Evolutionary conservation across 2,329 filamentous ascomycete genomes (phyloP), one percentile per base, ranked within the genome.

Genomic region (Aureobasidium sp.): DNA sequence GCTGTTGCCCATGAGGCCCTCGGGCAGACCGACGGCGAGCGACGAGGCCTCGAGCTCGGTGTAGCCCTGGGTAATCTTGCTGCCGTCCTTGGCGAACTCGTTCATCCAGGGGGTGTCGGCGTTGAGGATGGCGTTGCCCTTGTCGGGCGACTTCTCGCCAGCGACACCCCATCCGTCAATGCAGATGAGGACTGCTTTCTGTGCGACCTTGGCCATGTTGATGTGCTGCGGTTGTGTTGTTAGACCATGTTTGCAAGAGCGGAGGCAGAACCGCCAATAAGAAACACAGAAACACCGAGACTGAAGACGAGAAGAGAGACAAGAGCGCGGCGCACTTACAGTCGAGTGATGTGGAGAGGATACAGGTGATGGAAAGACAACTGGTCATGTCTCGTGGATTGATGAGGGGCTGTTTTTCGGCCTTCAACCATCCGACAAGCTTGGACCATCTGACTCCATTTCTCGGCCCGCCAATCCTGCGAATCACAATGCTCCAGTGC

Each of bases 101-200:
- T 97, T 93, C 94, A 99, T 99, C 74, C 88, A 85, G 50, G 94
- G 94, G 62, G 94, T 97, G 67, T 96, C 83, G 69, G 93, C 94
- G 66, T 90, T 90, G 69, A 92, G 87, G 75, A 99, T 97, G 73
- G 94, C 94, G 80, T 99, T 93, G 76, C 94, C 93, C 77, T 96
- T 77, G 71, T 90, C 89, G 70, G 89, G 89, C 62, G 91, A 95
- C 63, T 86, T 79, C 68, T 88, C 87, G 66, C 85, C 85, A 70
- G 92, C 85, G 71, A 97, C 85, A 73, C 94, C 94, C 94, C 94
- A 99, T 73, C 94, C 94, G 80, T 99, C 94, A 82, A 99, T 99
- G 78, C 97, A 94, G 84, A 99, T 88, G 70, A 90, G 79, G 66
- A 85, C 86, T 66, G 82, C 81, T 76, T 88, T 89, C 65, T 89